phyloP scores from a whole-genome alignment of 495 filamentous ascomycete species.

The Cercophora sp. region DNA sequence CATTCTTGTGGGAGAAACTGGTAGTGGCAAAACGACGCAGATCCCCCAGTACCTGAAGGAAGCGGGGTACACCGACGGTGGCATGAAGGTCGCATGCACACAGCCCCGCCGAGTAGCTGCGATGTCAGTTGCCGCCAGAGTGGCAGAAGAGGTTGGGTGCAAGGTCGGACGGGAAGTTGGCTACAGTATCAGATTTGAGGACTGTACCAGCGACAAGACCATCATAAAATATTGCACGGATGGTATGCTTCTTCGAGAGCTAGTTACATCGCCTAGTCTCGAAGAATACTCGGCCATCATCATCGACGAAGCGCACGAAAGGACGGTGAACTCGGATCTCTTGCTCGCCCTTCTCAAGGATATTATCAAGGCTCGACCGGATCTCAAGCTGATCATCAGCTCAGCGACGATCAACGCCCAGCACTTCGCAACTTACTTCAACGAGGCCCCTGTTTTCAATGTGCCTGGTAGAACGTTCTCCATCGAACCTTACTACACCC shows the following conservation, averaged over 20 bases:
- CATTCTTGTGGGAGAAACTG: conserved; percentile 85
- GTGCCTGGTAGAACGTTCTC: conserved; percentile 88
- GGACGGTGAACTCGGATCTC: conserved; percentile 88
- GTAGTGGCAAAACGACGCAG: conserved; percentile 86
- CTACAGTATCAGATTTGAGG: conserved; percentile 94
- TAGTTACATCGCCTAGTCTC: conserved; percentile 84
- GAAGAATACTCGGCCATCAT: conserved; percentile 84
- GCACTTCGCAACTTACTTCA: conserved; percentile 89
- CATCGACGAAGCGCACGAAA: conserved; percentile 97
- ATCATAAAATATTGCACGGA: conserved; percentile 97
- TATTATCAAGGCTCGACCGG: conserved; percentile 77
- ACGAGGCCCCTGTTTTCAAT: conserved; percentile 94
- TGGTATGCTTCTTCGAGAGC: conserved; percentile 90
- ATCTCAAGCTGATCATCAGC: conserved; percentile 88
- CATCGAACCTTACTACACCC: conserved; percentile 90
- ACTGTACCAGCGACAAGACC: conserved; percentile 89
- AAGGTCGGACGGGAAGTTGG: conserved; percentile 91
- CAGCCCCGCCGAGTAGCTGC: conserved; percentile 96
- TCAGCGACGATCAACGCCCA: conserved; percentile 94
- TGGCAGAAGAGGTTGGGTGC: conserved; percentile 90
- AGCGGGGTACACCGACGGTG: conserved; percentile 81
- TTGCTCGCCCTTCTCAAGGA: conserved; percentile 89
- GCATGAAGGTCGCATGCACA: conserved; percentile 67
- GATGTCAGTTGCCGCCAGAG: conserved; percentile 91
- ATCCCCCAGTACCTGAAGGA: conserved; percentile 86